Evolutionary conservation across 108 stramenopile genomes (phyloP).

Genomic region (Schizochytrium sp.): DNA sequence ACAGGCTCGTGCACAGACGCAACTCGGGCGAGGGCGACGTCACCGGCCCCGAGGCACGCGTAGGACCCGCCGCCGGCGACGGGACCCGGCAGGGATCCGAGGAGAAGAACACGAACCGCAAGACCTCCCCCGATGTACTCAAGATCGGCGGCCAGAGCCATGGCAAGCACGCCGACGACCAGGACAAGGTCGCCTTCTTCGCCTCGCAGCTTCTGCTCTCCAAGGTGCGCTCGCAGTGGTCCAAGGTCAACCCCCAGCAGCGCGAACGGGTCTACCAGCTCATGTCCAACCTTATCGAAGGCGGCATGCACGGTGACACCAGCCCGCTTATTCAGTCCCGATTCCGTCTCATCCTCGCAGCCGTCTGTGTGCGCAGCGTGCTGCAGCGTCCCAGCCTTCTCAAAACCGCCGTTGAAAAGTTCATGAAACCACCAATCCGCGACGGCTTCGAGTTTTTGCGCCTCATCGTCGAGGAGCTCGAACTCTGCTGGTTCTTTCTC

Average conservation of each 20-base stretch:
- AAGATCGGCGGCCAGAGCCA: not conserved
- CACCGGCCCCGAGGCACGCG: no score
- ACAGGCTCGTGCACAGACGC: no score
- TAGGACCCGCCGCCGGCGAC: no score
- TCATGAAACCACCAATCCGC: not conserved
- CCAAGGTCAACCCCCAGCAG: not conserved
- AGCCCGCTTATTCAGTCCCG: not conserved
- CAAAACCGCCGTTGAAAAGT: not conserved
- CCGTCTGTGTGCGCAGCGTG: not conserved
- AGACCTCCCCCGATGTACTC: not conserved
- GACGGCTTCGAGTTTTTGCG: not conserved
- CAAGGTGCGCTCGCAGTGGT: not conserved
- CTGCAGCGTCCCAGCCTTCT: not conserved
- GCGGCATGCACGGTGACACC: not conserved
- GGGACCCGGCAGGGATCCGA: no score
- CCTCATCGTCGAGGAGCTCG: slow-evolving; percentile 11
- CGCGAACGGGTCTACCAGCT: not conserved
- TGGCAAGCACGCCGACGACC: not conserved
- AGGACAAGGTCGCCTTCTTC: not conserved
- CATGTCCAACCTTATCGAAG: not conserved
- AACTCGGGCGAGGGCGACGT: no score
- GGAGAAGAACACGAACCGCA: no score
- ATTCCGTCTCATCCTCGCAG: not conserved
- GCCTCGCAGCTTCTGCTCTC: not conserved
- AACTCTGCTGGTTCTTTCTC: not conserved